Percentiles rank a stretch among this genome's conserved stretches.
Conservation (phyloP, 176 grass and related monocot species). For the Areca catechu region DNA sequence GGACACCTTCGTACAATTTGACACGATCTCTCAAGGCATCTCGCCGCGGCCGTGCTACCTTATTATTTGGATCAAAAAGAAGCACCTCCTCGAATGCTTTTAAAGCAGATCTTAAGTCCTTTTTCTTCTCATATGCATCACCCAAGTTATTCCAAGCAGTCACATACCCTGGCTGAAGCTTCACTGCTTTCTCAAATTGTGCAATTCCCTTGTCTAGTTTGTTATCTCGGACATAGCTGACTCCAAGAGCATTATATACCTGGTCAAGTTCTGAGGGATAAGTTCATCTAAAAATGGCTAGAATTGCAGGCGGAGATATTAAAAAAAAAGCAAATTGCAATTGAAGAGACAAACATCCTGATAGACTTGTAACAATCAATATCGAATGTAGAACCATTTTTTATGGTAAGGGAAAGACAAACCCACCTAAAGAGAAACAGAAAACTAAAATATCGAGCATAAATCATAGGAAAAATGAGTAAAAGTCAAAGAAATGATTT, state of each 20-base stretch:
- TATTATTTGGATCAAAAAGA: conserved; percentile 90
- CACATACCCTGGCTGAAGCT: conserved; percentile 84
- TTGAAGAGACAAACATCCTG: background rate
- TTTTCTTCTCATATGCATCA: conserved; percentile 76
- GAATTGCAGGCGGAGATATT: background rate
- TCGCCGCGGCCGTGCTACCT: conserved; percentile 59
- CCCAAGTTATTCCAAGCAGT: conserved; percentile 93
- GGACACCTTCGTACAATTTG: conserved; percentile 66
- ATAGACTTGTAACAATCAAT: no score
- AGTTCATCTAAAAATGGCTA: background rate
- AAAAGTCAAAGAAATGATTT: no score
- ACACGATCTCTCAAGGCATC: conserved; percentile 60
- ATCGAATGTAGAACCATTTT: no score
- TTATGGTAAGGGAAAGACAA: no score
- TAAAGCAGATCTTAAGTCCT: conserved; percentile 60
- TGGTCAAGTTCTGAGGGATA: conserved; percentile 7
- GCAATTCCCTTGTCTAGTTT: conserved; percentile 75
- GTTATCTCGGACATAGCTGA: conserved; percentile 74
- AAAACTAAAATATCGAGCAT: no score
- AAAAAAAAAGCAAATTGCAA: background rate
- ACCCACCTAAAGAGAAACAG: no score
- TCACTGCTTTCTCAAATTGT: conserved; percentile 73
- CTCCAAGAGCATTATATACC: conserved; percentile 92
- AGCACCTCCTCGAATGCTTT: conserved; percentile 85
- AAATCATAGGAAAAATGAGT: no score